phyloP scores from a whole-genome alignment of 495 filamentous ascomycete species.

The Cercophora scortea region DNA sequence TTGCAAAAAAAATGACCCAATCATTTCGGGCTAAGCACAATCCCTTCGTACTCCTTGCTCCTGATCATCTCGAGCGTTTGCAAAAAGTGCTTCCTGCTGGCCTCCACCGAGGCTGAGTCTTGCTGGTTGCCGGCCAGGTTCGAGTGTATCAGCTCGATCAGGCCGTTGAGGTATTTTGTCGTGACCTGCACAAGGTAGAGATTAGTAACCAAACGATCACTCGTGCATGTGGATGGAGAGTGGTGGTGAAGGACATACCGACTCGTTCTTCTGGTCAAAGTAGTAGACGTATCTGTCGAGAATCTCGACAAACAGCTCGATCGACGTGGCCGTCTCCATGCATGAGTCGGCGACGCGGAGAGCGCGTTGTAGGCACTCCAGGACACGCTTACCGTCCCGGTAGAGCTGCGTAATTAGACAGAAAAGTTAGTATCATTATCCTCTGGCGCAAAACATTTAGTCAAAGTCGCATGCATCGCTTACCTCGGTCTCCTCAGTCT shows the following conservation, averaged over 20 bases:
- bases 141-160: slow-evolving; percentile 96
- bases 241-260: slow-evolving; percentile 43
- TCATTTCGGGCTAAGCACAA: slow-evolving; percentile 68
- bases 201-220: not conserved
- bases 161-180: slow-evolving; percentile 94
- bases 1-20: too few species aligned
- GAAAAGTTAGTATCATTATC: slow-evolving; percentile 13
- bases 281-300: slow-evolving; percentile 98
- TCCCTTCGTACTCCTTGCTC: slow-evolving; percentile 85
- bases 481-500: slow-evolving; percentile 78
- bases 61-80: slow-evolving; percentile 89
- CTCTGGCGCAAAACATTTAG: not conserved
- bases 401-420: slow-evolving; percentile 55
- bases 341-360: slow-evolving; percentile 95
- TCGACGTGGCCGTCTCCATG: slow-evolving; percentile 98
- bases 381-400: slow-evolving; percentile 91
- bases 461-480: slow-evolving; percentile 21
- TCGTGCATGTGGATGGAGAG: too few species aligned
- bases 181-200: slow-evolving; percentile 54
- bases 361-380: slow-evolving; percentile 93
- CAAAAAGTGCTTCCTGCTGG: slow-evolving; percentile 84
- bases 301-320: slow-evolving; percentile 97
- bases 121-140: slow-evolving; percentile 77
- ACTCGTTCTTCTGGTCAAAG: slow-evolving; percentile 98
- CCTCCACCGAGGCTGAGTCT: slow-evolving; percentile 71